Base-by-base conservation (phyloP, 768 basidiomycete species). In the Dacryopinax spathularia region DNA sequence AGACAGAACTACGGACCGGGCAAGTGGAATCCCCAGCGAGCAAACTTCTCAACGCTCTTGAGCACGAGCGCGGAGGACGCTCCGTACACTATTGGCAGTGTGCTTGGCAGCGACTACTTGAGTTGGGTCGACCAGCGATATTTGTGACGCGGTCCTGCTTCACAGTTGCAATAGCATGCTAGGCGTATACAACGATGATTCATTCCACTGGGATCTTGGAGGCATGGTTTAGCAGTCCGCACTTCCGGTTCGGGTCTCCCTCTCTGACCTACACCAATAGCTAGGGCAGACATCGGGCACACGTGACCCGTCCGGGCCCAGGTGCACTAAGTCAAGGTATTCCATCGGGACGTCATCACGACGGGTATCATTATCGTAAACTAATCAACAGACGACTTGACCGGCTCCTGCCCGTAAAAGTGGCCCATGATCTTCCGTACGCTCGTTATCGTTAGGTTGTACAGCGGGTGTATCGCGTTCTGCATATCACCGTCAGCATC, bases 391-490 rank as follows among this genome's bases (percentile, higher is more conserved):
- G 60, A 61, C 10, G 22, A n/a, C 60, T 39, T 61, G 3, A 39
- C 33, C 33, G 39, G 60, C 16, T 66, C 66, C 62, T 89, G 88
- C 1, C 77, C 75, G 72, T 91, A 91, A 69, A 90, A 91, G 72
- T 88, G 77, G 12, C 79, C 75, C 82, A 91, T 84, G 20, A 91
- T 79, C 0, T 71, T 80, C 66, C 86, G 81, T 2, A 82, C 73
- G 66, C 90, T 83, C 0, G 88, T 83, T 2, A 83, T 76, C 0
- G 88, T 85, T 59, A 91, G 73, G 66, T 89, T 88, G 73, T 89
- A 86, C 15, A 91, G 65, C 0, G 89, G 89, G 65, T 89, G 87
- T 0, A 87, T 88, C 5, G 89, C 87, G 68, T 92, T 92, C 88
- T 91, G 60, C 65, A 4, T 29, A 56, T 6, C n/a, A n/a, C 39